Evolutionary conservation across 345 rosid genomes (phyloP).

Genomic region (Eucalyptus brandiana): DNA sequence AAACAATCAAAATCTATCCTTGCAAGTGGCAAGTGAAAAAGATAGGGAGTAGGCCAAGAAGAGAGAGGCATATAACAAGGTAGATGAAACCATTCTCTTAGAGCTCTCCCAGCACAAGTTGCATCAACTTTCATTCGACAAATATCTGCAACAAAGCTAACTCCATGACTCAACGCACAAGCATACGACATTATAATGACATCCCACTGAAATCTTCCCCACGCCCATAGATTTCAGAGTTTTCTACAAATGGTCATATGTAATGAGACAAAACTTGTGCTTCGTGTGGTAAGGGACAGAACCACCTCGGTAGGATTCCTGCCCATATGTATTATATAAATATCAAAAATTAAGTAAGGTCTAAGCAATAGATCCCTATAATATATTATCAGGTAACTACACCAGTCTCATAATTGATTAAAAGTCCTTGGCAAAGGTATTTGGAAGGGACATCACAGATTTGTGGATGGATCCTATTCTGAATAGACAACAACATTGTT

Average conservation of each 20-base stretch:
- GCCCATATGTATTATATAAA: constrained; percentile 49
- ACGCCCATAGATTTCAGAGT: constrained; percentile 45
- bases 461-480: constrained; percentile 93
- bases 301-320: constrained; percentile 93
- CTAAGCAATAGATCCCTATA: constrained; percentile 76
- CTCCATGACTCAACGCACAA: no score
- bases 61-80: no score
- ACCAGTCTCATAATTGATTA: constrained; percentile 79
- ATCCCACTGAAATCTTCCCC: constrained; percentile 71
- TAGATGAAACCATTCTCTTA: no score
- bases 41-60: no score
- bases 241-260: constrained; percentile 90
- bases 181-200: no score
- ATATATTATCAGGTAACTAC: constrained; percentile 75
- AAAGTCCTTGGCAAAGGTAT: constrained; percentile 93
- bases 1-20: no score
- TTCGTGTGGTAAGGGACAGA: constrained; percentile 94
- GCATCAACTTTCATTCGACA: no score
- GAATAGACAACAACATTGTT: constrained; percentile 87
- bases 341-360: constrained; percentile 79
- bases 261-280: constrained; percentile 77
- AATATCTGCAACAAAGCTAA: no score
- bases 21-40: no score
- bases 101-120: no score
- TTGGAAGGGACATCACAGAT: constrained; percentile 90